Conservation (phyloP, 345 rosid species). For the Firmiana major region DNA sequence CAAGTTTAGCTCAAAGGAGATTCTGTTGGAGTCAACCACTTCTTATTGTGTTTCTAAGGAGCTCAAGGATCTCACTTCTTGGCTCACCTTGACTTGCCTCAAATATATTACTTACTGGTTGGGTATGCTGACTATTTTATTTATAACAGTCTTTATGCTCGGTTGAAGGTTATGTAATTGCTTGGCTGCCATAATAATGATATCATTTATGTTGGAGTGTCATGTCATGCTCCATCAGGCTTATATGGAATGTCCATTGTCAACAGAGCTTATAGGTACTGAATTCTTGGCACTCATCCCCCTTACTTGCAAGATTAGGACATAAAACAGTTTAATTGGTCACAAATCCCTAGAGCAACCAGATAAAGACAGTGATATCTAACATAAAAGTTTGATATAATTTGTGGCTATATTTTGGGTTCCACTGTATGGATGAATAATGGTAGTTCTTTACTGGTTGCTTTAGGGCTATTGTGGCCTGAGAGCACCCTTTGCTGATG, state of each 20-base stretch:
- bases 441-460: conserved; percentile 28
- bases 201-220: conserved; percentile 21
- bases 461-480: conserved; percentile 23
- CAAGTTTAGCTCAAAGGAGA: conserved; percentile 16
- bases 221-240: conserved; percentile 27
- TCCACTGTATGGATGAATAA: conserved; percentile 7
- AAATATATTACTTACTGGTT: conserved; percentile 13
- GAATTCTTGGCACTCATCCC: conserved; percentile 20
- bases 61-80: conserved; percentile 15
- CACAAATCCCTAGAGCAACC: conserved; percentile 24
- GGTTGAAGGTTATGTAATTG: conserved; percentile 19
- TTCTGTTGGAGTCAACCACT: neutral
- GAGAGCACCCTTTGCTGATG: conserved; percentile 9
- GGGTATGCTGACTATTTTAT: conserved; percentile 1
- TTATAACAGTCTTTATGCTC: conserved; percentile 7
- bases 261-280: conserved; percentile 34
- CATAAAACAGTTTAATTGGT: conserved; percentile 11
- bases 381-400: conserved; percentile 3
- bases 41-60: neutral
- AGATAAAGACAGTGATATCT: conserved; percentile 14
- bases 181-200: conserved; percentile 18
- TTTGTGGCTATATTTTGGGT: conserved; percentile 12
- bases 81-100: conserved; percentile 14
- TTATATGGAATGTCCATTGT: conserved; percentile 17
- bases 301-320: conserved; percentile 10